Base-by-base conservation (phyloP, 192 early-diverging fungal species). In the Physocladia obscura region DNA sequence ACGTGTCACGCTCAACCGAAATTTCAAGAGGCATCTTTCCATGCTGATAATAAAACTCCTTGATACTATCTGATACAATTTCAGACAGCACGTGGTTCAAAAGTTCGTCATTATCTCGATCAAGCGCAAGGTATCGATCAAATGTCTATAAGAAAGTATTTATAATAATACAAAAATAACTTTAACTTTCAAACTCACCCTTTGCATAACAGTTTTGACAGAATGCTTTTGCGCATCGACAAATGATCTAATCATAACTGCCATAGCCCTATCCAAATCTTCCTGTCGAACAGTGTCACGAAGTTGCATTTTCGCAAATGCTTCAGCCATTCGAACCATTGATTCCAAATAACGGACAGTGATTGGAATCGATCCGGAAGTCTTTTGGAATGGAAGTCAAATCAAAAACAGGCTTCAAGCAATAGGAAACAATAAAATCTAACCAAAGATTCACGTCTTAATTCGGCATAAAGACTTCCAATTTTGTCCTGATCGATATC, bases 221-320 rank as follows among this genome's bases (percentile, higher is more conserved):
- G 91, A 91, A 68, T 88, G 89, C 81, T 98, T 98, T 69, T 98
- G 96, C 32, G 94, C 92, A 15, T 84, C 81, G 59, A 98, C 91
- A 76, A 98, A 98, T 36, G 88, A 89, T 70, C 93, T 87, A 56
- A 98, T 75, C 38, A 90, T 90, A 4, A 94, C 92, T 13, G 89
- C 82, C 69, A 96, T 96, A 0, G 96, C 96, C 61, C 93, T 87
- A 65, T 98, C 92, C 8, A 98, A 82, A 74, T 98, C 96, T 75
- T 93, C 93, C 36, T 89, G 86, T 35, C 90, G 87, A 1, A 96
- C 95, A 62, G 90, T 88, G 71, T 94, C 92, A 35, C 94, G 90
- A 63, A 98, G 79, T 64, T 98, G 96, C 94, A 98, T 97, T 62
- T 90, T 90, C 8, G 96, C 96, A 70, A 96, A 89, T 0, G 93